Evolutionary conservation across 2,329 filamentous ascomycete species (phyloP), one percentile per base, ranked within the genome.

Genomic region (Sarocladium brachiariae): DNA sequence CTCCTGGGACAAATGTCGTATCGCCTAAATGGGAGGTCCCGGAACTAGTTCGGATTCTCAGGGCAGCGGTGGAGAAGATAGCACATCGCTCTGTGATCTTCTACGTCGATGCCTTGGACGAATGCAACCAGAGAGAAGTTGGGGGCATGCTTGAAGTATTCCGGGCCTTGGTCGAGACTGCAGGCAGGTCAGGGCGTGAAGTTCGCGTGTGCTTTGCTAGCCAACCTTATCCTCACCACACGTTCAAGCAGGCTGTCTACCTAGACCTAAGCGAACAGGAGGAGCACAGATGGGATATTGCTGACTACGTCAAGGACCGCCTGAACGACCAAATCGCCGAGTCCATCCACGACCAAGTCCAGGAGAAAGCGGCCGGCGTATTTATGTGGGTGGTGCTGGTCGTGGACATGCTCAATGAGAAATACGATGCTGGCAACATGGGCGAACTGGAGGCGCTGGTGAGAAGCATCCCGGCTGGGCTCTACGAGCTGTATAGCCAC

Each of bases 301-400:
- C 21, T 25, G 16, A 14, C 7, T 43, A 25, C n/a, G 16, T 43
- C 13, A 11, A 25, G 6, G 39, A 24, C 8, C 3, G n/a, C 4
- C 21, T 43, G 37, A 19, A 24, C 16, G 37, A 24, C 18, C 13
- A 18, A 5, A 21, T 41, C n/a, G 7, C 37, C 7, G 21, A 19
- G 34, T 37, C 16, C 18, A 23, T 31, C n/a, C 25, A 5, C 13
- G 11, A 4, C 18, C 52, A 55, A 54, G 49, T 52, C 50, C 43
- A 31, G 50, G 49, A 52, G 25, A 67, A 61, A 47, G 43, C 45
- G 37, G 24, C 21, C 9, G 37, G 48, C 5, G 31, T 50, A 14
- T 50, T 50, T 34, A 61, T 75, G 45, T 73, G 70, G 70, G 63
- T 67, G 8, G 65, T 66, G 2, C 52, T 74, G 1, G 70, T 73